Evolutionary conservation across 192 early-diverging fungal genomes (phyloP), one percentile per base, ranked within the genome.

Genomic region (Coemansia sp.): DNA sequence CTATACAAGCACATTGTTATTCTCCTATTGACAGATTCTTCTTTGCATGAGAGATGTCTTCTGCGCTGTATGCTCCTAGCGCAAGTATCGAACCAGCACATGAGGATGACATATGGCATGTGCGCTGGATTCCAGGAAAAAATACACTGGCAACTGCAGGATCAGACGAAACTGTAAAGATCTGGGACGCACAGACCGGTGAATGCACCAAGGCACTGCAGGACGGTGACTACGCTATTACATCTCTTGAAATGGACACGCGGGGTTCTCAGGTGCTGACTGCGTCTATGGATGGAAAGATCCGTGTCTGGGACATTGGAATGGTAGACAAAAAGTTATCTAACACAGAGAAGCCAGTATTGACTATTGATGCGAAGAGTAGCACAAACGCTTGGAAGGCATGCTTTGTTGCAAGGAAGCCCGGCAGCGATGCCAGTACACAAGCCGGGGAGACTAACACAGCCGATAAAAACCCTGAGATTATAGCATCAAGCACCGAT

Each of bases 251-350:
- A 18, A 58, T 77, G 12, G 69, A 78, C 65, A 58, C 65, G 10
- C 72, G 74, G 37, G 80, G 80, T 2, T 72, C 68, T 11, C 72
- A 68, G 32, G 62, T 61, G 16, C 62, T 82, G 65, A 77, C 80
- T n/a, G 71, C 80, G 26, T 78, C 74, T 7, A 82, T 82, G 80
- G 80, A 82, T 72, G 73, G 74, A 66, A 77, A 68, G 40, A 54
- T 82, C 56, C 76, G 76, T 2, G 52, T 82, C 52, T 82, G 80
- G 80, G 52, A 74, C 55, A 65, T 82, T 13, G 55, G 47, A 48
- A 32, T 42, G 11, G 13, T 22, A 15, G 61, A 60, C 36, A 37
- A 19, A 11, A 46, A 10, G 40, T 26, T 22, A 9, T 21, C 18
- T 18, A 60, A 32, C 15, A 12, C 32, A 52, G 18, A 56, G 13